A percentile compares a stretch with the other conserved stretches of the same genome.
Evolutionary conservation across 192 early-diverging fungal species (phyloP).

Genomic region (Coemansia sp.): DNA sequence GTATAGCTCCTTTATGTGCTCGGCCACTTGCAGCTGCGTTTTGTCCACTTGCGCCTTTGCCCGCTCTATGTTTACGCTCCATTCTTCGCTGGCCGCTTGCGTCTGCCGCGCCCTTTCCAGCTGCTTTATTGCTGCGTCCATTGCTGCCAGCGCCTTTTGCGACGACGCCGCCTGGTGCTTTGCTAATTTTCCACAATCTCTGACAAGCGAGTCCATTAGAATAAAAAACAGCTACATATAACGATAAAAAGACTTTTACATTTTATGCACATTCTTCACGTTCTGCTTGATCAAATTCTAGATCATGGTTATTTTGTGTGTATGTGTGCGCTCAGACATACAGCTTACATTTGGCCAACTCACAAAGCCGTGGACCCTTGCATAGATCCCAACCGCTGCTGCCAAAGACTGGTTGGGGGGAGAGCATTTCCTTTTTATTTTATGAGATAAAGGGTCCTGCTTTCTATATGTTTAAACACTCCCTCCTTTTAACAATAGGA

Average conservation of each 20-base stretch:
- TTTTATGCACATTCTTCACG: too few species aligned
- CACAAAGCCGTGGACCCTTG: background rate
- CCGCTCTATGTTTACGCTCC: conserved; percentile 1
- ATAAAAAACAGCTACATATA: too few species aligned
- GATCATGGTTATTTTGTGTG: too few species aligned
- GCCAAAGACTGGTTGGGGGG: too few species aligned
- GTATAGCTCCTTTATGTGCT: conserved; percentile 67
- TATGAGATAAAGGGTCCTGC: background rate
- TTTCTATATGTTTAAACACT: conserved; percentile 1
- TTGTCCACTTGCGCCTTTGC: conserved; percentile 31
- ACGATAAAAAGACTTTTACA: too few species aligned
- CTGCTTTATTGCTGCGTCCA: conserved; percentile 51
- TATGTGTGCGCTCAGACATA: too few species aligned
- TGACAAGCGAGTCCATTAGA: conserved; percentile 65
- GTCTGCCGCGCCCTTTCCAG: conserved; percentile 26
- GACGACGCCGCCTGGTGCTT: conserved; percentile 60
- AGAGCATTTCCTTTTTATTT: background rate
- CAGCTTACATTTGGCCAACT: too few species aligned
- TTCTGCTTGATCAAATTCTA: too few species aligned
- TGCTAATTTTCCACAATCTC: conserved; percentile 63
- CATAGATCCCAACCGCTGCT: too few species aligned
- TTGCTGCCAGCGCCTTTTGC: conserved; percentile 40
- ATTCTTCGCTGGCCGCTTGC: background rate
- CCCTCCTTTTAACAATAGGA: conserved; percentile 1
- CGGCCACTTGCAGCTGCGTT: conserved; percentile 28